Evolutionary conservation across 805 yeast genomes (phyloP).

Genomic region (Sungouiella blattae): DNA sequence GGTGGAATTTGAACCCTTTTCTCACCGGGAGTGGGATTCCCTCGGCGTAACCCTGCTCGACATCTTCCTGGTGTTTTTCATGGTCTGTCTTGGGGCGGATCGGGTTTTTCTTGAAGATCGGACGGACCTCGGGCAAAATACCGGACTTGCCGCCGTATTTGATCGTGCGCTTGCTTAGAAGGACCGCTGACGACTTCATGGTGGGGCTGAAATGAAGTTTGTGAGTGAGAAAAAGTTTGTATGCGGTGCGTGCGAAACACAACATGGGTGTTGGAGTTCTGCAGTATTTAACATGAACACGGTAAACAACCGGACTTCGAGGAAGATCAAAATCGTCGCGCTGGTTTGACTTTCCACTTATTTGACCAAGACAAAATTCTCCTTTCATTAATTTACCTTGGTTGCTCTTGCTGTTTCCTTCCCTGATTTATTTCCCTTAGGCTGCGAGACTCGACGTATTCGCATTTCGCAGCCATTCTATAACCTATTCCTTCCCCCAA

Average conservation of each 20-base stretch:
- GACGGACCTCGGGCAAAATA: constrained; percentile 72
- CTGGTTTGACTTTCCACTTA: no score
- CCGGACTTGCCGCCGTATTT: constrained; percentile 71
- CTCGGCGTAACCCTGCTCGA: constrained; percentile 65
- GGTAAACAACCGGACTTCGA: no score
- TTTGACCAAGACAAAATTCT: no score
- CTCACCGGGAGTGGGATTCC: constrained; percentile 66
- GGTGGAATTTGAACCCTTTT: constrained; percentile 40
- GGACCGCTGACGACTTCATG: constrained; percentile 12
- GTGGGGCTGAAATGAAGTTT: neutral
- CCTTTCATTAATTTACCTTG: no score
- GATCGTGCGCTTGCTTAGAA: constrained; percentile 48
- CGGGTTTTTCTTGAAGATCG: constrained; percentile 64
- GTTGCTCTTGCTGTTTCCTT: no score
- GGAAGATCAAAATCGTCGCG: no score
- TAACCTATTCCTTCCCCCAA: constrained; percentile 44
- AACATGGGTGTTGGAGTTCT: no score
- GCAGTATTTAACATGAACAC: no score
- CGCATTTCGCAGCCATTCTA: no score
- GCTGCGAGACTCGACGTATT: no score
- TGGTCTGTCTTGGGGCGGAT: constrained; percentile 47
- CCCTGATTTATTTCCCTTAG: no score
- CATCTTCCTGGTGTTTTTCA: constrained; percentile 42
- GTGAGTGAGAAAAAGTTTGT: neutral
- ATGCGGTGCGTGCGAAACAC: neutral